A percentile compares a stretch with the other conserved stretches of the same genome.
These are phyloP conservation scores for Botrytis byssoidea DNA, from an alignment of 2,329 filamentous ascomycete genomes.

Conservation along the genomic window DNA sequence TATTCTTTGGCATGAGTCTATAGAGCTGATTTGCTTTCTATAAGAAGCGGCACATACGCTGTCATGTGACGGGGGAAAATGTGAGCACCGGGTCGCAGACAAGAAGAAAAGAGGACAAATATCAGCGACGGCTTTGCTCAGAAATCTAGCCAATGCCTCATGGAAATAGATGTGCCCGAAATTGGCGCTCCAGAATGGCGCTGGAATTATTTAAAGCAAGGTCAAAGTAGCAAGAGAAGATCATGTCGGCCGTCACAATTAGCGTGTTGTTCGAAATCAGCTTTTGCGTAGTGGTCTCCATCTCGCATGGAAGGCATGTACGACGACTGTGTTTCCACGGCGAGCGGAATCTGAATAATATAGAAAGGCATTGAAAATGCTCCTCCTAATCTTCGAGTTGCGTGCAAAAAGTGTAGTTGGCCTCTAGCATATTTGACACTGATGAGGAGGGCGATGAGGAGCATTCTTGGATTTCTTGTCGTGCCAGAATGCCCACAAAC, in stretches of 20 bases:
- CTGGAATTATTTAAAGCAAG: not conserved
- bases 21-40: too few species aligned
- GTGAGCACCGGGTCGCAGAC: fast-evolving
- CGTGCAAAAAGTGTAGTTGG: not conserved
- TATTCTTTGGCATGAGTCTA: not conserved
- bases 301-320: not conserved
- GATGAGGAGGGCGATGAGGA: not conserved
- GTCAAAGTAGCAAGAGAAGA: not conserved
- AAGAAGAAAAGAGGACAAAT: not conserved
- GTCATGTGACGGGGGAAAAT: not conserved
- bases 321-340: not conserved
- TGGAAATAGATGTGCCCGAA: not conserved
- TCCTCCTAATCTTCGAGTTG: fast-evolving
- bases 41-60: not conserved
- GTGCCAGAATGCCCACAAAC: not conserved
- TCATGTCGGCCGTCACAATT: not conserved
- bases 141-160: not conserved
- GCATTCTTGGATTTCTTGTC: not conserved
- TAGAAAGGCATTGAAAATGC: not conserved
- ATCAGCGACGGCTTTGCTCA: not conserved
- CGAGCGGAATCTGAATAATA: too few species aligned
- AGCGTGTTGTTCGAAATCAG: not conserved
- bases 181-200: too few species aligned
- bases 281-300: not conserved
- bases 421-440: not conserved